phyloP scores from a whole-genome alignment of 345 rosid genomes.

The Dimocarpus longan region DNA sequence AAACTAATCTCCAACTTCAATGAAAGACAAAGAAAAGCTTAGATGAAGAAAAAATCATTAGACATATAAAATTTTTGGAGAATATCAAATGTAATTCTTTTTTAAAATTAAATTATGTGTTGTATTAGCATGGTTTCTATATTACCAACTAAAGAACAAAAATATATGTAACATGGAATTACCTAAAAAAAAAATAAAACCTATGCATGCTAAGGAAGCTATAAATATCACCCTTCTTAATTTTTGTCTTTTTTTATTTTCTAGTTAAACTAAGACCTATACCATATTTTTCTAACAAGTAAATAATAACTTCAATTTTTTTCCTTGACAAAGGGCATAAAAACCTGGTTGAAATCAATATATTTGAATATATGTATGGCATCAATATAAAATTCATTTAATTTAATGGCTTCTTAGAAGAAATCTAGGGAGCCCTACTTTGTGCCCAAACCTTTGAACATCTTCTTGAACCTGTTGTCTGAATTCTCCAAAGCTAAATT shows the following conservation, averaged over 20 bases:
- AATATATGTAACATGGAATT: background rate
- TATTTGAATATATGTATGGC: background rate
- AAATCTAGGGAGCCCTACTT: conserved; percentile 87
- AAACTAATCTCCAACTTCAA: no score
- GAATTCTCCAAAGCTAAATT: conserved; percentile 74
- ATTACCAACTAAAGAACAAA: no score
- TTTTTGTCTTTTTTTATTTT: no score
- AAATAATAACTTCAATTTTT: background rate
- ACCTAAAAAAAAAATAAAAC: no score
- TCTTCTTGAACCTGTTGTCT: conserved; percentile 80
- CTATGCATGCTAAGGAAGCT: background rate
- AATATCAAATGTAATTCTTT: no score
- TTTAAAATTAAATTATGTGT: no score
- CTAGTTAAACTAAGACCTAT: background rate
- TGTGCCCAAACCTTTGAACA: conserved; percentile 68
- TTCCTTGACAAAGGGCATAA: background rate
- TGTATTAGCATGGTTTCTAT: no score
- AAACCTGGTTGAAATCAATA: conserved; percentile 4
- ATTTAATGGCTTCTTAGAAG: conserved; percentile 34
- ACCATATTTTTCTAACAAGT: background rate
- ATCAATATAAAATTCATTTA: background rate
- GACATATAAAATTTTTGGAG: no score
- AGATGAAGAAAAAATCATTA: no score
- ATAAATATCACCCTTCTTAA: no score
- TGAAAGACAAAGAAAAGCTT: no score